Evolutionary conservation across 2,329 filamentous ascomycete species (phyloP).

Genomic region (Rachicladosporium sp.): DNA sequence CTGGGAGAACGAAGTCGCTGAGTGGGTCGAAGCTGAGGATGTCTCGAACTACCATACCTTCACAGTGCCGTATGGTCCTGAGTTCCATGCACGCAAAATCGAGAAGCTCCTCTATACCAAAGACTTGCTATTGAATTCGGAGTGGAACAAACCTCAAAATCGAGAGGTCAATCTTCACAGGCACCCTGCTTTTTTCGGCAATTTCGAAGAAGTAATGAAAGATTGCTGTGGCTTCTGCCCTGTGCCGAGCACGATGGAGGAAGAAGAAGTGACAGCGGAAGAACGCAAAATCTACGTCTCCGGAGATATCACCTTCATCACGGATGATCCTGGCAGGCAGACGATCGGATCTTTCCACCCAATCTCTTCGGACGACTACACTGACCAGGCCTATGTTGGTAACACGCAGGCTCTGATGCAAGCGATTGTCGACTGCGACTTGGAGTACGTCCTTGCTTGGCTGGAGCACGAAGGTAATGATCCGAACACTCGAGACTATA

Average conservation of each 20-base stretch:
- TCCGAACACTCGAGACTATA: constrained; percentile 63
- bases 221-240: constrained; percentile 80
- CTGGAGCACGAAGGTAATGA: constrained; percentile 54
- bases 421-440: constrained; percentile 63
- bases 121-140: constrained; percentile 70
- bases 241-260: constrained; percentile 53
- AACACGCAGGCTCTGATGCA: constrained; percentile 67
- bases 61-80: constrained; percentile 53
- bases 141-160: constrained; percentile 64
- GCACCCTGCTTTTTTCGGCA: constrained; percentile 76
- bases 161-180: constrained; percentile 68
- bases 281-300: constrained; percentile 67
- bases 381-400: constrained; percentile 79
- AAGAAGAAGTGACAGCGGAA: constrained; percentile 56
- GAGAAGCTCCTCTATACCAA: constrained; percentile 73
- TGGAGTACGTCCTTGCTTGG: constrained; percentile 61
- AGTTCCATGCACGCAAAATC: constrained; percentile 51
- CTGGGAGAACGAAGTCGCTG: constrained; percentile 68
- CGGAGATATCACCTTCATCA: constrained; percentile 60
- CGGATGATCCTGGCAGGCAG: constrained; percentile 72
- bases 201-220: constrained; percentile 57
- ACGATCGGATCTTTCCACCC: constrained; percentile 64
- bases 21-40: constrained; percentile 68
- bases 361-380: constrained; percentile 72
- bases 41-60: constrained; percentile 61